Evolutionary conservation across 768 basidiomycete species (phyloP).

Genomic region (Boletales sp.): DNA sequence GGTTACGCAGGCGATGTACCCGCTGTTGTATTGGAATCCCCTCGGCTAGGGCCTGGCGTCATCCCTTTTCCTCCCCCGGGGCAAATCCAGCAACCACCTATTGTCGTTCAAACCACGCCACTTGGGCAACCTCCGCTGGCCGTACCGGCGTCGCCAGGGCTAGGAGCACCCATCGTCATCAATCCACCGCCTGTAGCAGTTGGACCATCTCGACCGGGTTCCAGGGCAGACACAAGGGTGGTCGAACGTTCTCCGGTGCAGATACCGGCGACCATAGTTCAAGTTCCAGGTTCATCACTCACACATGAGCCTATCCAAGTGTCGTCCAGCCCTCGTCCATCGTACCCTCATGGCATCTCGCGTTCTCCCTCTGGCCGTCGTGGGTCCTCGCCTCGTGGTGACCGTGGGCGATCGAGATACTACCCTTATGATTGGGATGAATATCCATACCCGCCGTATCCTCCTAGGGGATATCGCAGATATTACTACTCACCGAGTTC

Average conservation of each 20-base stretch:
- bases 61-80: slow-evolving; percentile 20
- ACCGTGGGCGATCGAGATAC: not conserved
- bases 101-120: slow-evolving; percentile 3
- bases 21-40: slow-evolving; percentile 8
- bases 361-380: slow-evolving; percentile 7
- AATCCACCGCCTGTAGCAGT: slow-evolving; percentile 16
- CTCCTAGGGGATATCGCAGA: slow-evolving; percentile 14
- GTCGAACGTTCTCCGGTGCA: slow-evolving; percentile 20
- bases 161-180: slow-evolving; percentile 14
- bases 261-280: slow-evolving; percentile 18
- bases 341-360: slow-evolving; percentile 11
- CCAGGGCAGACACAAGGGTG: slow-evolving; percentile 15
- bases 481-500: slow-evolving; percentile 7
- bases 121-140: slow-evolving; percentile 3
- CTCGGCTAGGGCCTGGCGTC: too few species aligned
- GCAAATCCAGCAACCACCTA: slow-evolving; percentile 6
- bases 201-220: slow-evolving; percentile 14
- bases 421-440: slow-evolving; percentile 12
- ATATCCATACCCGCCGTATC: slow-evolving; percentile 13
- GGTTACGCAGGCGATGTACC: slow-evolving; percentile 16
- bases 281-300: slow-evolving; percentile 7
- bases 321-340: slow-evolving; percentile 25
- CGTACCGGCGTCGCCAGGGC: not conserved
- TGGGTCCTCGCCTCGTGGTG: slow-evolving; percentile 20
- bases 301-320: slow-evolving; percentile 8